Conservation (phyloP, 805 yeast species). For the Diddensiella caesifluorescens region DNA sequence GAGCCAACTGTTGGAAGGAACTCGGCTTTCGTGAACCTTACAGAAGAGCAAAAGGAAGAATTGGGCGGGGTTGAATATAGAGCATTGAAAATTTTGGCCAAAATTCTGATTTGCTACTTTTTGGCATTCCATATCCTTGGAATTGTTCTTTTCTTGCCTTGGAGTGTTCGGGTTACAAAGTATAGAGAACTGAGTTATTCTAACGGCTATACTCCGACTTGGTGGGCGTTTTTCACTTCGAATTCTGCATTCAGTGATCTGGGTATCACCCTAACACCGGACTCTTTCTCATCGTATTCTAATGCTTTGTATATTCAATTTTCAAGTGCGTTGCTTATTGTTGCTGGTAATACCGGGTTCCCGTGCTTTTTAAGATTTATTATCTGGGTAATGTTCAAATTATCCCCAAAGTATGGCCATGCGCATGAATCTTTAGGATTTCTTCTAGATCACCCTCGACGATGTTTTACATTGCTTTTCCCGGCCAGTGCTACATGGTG, state of each 20-base stretch:
- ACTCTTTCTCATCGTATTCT: conserved; percentile 69
- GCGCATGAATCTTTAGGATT: conserved; percentile 71
- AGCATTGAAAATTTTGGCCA: conserved; percentile 70
- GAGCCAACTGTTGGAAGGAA: conserved; percentile 88
- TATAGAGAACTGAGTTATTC: conserved; percentile 35
- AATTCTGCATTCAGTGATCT: conserved; percentile 78
- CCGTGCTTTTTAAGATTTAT: conserved; percentile 77
- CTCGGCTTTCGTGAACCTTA: conserved; percentile 79
- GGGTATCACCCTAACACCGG: conserved; percentile 76
- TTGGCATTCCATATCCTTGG: conserved; percentile 68
- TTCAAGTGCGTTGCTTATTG: conserved; percentile 61
- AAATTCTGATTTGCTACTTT: conserved; percentile 60
- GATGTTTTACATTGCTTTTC: conserved; percentile 89
- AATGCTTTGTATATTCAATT: conserved; percentile 61
- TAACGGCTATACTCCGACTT: conserved; percentile 65
- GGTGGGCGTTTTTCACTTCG: conserved; percentile 93
- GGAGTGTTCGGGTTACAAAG: conserved; percentile 35
- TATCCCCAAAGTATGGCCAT: conserved; percentile 50
- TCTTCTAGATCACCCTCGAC: conserved; percentile 89
- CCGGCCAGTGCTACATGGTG: conserved; percentile 96
- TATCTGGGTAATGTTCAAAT: conserved; percentile 71
- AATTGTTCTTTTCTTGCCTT: conserved; percentile 43
- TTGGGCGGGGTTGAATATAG: conserved; percentile 97
- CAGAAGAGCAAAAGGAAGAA: conserved; percentile 84
- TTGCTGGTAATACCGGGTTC: conserved; percentile 92